Base-by-base conservation (phyloP, 2,329 filamentous ascomycete species). In the Xylariaceae sp. region DNA sequence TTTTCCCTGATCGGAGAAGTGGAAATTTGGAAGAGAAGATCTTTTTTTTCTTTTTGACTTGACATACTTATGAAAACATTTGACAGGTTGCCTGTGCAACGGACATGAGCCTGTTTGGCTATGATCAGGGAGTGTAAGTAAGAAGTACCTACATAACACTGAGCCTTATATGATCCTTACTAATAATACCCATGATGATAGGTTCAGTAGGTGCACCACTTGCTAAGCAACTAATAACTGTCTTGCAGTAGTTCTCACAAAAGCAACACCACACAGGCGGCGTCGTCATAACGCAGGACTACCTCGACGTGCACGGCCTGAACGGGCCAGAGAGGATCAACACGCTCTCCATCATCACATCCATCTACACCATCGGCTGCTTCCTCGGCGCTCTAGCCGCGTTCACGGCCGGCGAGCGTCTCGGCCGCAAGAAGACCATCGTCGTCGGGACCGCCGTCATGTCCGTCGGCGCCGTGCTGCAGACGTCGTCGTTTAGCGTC, bases 201-300 rank as follows among this genome's bases (percentile, higher is more conserved):
- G n/a, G n/a, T n/a, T n/a, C n/a, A n/a, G n/a, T n/a, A n/a, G n/a
- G n/a, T n/a, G n/a, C n/a, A n/a, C n/a, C n/a, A n/a, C n/a, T n/a
- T n/a, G n/a, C n/a, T n/a, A n/a, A n/a, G n/a, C n/a, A n/a, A n/a
- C n/a, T n/a, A n/a, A n/a, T n/a, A n/a, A n/a, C n/a, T 14, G 5
- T 6, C 30, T 37, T 13, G 36, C 12, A 15, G 12, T 14, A 17
- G 14, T 12, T 16, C 21, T 32, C 18, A 24, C 6, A 24, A 24
- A 24, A 24, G 7, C 21, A 24, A 24, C 21, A 6, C 21, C 21
- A 24, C 6, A 24, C 21, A 51, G 54, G 53, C 18, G 73, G 73
- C 36, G 72, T 76, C 5, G 64, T 76, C 18, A 68, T 78, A 11
- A 74, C 71, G 0, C 55, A 65, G 9, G 65, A 76, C 47, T 76